phyloP scores from a whole-genome alignment of 2,329 filamentous ascomycete species.

The Ciborinia camelliae region DNA sequence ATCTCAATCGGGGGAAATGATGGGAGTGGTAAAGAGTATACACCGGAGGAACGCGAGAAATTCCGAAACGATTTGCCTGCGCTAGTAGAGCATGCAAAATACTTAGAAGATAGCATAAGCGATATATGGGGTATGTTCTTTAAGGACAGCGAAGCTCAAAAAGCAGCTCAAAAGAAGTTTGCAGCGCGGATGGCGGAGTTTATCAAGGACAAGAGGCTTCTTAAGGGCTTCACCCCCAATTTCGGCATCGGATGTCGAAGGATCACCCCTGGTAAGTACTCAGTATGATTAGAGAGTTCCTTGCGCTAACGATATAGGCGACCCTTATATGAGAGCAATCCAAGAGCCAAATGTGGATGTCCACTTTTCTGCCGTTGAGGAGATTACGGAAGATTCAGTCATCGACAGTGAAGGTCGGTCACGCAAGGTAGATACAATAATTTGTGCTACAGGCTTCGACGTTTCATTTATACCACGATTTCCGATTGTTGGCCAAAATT shows the following conservation, averaged over 20 bases:
- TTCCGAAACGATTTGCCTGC: constrained; percentile 42
- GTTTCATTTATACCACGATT: constrained; percentile 34
- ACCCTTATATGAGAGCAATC: constrained; percentile 50
- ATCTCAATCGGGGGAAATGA: constrained; percentile 45
- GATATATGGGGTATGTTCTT: constrained; percentile 48
- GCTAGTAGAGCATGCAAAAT: constrained; percentile 29
- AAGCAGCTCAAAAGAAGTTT: constrained; percentile 40
- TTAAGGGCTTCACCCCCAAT: constrained; percentile 41
- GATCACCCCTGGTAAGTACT: constrained; percentile 36
- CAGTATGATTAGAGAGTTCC: not conserved
- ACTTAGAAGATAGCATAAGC: constrained; percentile 43
- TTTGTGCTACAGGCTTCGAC: constrained; percentile 40
- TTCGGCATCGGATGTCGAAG: constrained; percentile 45
- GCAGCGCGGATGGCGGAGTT: constrained; percentile 46
- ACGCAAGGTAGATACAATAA: constrained; percentile 39
- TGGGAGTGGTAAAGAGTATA: constrained; percentile 46
- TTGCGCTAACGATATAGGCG: constrained; percentile 39
- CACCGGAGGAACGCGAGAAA: constrained; percentile 41
- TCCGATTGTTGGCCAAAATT: constrained; percentile 31
- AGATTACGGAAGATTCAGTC: constrained; percentile 46
- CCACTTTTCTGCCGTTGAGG: constrained; percentile 46
- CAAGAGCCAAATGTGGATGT: constrained; percentile 50
- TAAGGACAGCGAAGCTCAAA: constrained; percentile 42
- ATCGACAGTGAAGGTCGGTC: constrained; percentile 41
- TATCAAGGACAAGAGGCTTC: constrained; percentile 49